A percentile compares a stretch with the other conserved stretches of the same genome.
phyloP scores from a whole-genome alignment of 306 rosid species.

The Fragaria ananassa region DNA sequence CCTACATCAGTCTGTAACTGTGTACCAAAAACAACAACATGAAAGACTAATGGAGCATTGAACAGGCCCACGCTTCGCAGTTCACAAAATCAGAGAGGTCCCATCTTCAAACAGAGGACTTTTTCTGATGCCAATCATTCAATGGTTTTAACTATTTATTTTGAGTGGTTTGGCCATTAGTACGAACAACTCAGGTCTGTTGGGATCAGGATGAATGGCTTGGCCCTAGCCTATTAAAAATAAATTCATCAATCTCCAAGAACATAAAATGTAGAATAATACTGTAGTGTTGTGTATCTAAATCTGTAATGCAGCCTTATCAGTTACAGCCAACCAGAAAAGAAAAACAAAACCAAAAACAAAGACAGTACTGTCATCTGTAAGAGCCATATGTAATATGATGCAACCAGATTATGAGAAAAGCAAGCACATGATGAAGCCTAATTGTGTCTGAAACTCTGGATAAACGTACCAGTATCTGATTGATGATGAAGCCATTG shows the following conservation, averaged over 20 bases:
- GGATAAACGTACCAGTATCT: neutral
- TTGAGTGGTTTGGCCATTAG: neutral
- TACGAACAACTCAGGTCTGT: neutral
- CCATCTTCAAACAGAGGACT: neutral
- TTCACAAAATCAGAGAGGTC: neutral
- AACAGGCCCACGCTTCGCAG: neutral
- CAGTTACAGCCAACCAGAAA: neutral
- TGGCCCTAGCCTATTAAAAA: neutral
- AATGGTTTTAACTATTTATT: neutral
- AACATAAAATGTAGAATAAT: slow-evolving; percentile 6
- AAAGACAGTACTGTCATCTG: neutral
- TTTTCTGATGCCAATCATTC: neutral
- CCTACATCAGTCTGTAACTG: neutral
- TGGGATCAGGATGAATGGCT: neutral
- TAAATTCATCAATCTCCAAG: neutral
- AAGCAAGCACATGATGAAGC: slow-evolving; percentile 3
- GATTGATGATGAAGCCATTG: neutral
- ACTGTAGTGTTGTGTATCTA: neutral
- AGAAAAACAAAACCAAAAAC: neutral
- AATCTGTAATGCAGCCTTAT: neutral
- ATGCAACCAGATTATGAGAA: neutral
- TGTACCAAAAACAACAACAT: neutral
- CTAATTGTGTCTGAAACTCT: neutral
- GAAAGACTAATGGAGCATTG: neutral
- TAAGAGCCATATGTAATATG: neutral